Base-by-base conservation (phyloP, 305 asterid genomes). In the Ruellia speciosa region DNA sequence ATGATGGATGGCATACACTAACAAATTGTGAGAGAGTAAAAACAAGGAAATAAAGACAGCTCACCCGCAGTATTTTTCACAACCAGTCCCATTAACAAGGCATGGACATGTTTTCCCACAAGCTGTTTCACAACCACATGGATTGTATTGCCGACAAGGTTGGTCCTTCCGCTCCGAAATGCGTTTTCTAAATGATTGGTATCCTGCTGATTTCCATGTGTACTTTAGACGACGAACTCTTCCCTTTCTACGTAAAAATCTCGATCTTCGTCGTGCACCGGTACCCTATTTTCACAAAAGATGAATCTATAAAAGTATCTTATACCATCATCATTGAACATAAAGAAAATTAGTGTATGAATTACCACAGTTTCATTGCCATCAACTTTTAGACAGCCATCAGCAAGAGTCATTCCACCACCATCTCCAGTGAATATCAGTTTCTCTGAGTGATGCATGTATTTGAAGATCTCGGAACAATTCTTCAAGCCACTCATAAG, bases 11-110 rank as follows among this genome's bases (percentile, higher is more conserved):
- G 16, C 16, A 43, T 12, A 43, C 14, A 12, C 3, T 3, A 43
- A 43, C 16, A 3, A 7, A n/a, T 7, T 13, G 49, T 43, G 1
- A 39, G 1, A 39, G 7, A 39, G 0, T 39, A 9, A 39, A 39
- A 39, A 7, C 10, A 39, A 39, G 13, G 13, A 2, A 55, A 17
- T 19, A 46, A 59, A 64, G 62, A 51, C 65, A 70, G 64, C 94
- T 84, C 58, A 88, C 99, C 99, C 99, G 58, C 97, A 88, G 63
- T 86, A 93, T 62, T 93, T 93, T 70, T 88, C 97, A 72, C 96
- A 88, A 70, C 84, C 77, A 67, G 99, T 93, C 18, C 90, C 96
- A 62, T 81, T 93, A 58, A 82, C 80, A 66, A 79, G 78, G 66
- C 99, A 93, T 5, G 86, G 80, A 49, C 99, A 93, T 33, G 94